Base-by-base conservation (phyloP, 2,329 filamentous ascomycete genomes). In the Ceratocystis destructans region DNA sequence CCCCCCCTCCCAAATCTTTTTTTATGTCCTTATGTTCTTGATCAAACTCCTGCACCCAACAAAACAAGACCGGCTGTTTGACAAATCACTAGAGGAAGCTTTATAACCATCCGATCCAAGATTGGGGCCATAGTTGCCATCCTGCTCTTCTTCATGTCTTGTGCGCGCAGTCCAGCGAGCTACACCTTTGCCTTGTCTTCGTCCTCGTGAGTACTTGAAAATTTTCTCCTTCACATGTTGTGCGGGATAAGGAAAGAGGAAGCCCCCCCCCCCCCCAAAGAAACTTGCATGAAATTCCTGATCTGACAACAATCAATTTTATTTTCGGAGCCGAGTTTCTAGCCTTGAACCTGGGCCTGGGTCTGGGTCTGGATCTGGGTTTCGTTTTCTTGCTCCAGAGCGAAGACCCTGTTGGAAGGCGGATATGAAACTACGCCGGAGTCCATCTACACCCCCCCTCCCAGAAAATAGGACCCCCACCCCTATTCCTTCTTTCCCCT, bases 401-500 rank as follows among this genome's bases (percentile, higher is more conserved):
- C 53, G 25, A 57, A 22, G 53, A 57, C 53, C 53, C 53, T 57
- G 53, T 57, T 50, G 17, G 31, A 12, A 57, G 31, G 53, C 20
- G 53, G 53, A 8, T 22, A 15, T 57, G 53, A 57, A 57, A 57
- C 53, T 15, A 28, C 2, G 10, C 53, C 53, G 22, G 25, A 31
- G 25, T 57, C 25, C 53, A 57, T 3, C 22, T 22, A 2, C 22
- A 20, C 22, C 50, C 25, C 50, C 50, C 50, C 25, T 15, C 25
- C 50, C 28, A 28, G 3, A 7, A 31, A 33, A 28, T 6, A 28
- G 4, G 31, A 17, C 25, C 55, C 55, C 55, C 55, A 33, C 55
- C 28, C 55, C 55, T 59, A 59, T 59, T 53, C 48, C 48, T 53
- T 53, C 48, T 53, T 41, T 53, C 48, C 48, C 48, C 48, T 53